These are phyloP conservation scores for Hypoxylon sp. DNA, from an alignment of 2,329 filamentous ascomycete species.

Conservation along the genomic window DNA sequence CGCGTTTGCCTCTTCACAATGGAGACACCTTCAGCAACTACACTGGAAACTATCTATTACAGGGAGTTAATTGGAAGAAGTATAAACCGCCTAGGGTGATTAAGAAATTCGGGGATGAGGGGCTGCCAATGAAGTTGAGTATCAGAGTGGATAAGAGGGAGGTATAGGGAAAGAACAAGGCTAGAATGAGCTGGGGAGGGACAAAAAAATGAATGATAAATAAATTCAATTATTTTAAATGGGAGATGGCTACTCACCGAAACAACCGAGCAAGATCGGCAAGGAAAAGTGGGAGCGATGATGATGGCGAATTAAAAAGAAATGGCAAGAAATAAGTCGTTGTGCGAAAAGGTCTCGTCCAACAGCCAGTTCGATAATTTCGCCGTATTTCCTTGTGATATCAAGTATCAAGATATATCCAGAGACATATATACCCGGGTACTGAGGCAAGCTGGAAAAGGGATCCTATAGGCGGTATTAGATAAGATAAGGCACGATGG, in stretches of 20 bases:
- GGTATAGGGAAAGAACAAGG: constrained; percentile 10
- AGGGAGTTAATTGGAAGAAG: constrained; percentile 15
- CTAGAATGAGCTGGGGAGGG: not conserved
- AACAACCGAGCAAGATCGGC: constrained; percentile 10
- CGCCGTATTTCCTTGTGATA: constrained; percentile 9
- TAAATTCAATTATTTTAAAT: constrained; percentile 13
- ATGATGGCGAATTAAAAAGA: constrained; percentile 8
- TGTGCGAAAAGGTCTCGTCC: not conserved
- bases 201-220: constrained; percentile 8
- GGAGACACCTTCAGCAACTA: constrained; percentile 34
- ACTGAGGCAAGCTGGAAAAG: constrained; percentile 7
- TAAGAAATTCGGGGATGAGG: constrained; percentile 5
- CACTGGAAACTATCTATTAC: constrained; percentile 14
- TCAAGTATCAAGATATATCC: constrained; percentile 21
- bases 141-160: not conserved
- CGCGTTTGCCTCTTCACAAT: constrained; percentile 33
- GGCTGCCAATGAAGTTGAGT: constrained; percentile 3
- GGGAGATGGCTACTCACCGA: constrained; percentile 24
- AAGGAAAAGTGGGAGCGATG: constrained; percentile 13
- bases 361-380: constrained; percentile 2
- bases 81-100: not conserved
- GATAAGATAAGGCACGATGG: constrained; percentile 20
- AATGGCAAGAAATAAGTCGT: constrained; percentile 2
- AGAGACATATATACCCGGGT: constrained; percentile 11
- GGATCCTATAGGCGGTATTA: constrained; percentile 39